phyloP scores from a whole-genome alignment of 75 land plant species.

The Pinus albicaulis region DNA sequence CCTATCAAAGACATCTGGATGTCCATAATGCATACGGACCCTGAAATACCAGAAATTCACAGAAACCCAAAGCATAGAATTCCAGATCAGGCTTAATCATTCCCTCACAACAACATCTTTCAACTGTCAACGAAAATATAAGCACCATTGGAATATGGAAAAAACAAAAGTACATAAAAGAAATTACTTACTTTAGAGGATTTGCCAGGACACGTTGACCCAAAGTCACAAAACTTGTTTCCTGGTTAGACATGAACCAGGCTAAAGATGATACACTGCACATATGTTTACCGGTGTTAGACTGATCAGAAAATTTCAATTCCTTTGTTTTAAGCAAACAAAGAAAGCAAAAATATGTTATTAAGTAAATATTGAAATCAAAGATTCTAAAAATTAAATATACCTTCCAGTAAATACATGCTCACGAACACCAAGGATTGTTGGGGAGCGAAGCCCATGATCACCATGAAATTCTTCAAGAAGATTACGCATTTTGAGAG shows the following conservation, averaged over 20 bases:
- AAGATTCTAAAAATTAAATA: no score
- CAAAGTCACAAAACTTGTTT: slow-evolving; percentile 57
- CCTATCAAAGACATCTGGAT: slow-evolving; percentile 95
- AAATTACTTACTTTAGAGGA: slow-evolving; percentile 42
- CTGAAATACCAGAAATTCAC: slow-evolving; percentile 20
- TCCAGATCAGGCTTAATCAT: neutral
- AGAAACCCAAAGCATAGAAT: neutral
- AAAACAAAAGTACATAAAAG: neutral
- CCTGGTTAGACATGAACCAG: slow-evolving; percentile 64
- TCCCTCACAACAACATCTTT: neutral
- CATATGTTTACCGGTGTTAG: neutral
- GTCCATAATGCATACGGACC: slow-evolving; percentile 96
- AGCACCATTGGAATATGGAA: neutral
- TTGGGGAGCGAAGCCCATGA: slow-evolving; percentile 36
- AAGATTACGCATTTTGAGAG: slow-evolving; percentile 52
- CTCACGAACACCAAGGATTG: slow-evolving; percentile 58
- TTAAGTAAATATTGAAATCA: neutral
- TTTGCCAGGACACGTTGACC: slow-evolving; percentile 51
- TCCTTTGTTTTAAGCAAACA: neutral
- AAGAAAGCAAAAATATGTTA: neutral
- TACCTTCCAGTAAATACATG: slow-evolving; percentile 66
- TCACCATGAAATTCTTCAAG: slow-evolving; percentile 41
- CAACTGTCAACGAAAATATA: neutral
- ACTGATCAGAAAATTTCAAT: neutral
- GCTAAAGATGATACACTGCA: slow-evolving; percentile 62